These are phyloP conservation scores for Alternaria tenuissima DNA, from an alignment of 2,329 filamentous ascomycete species.

Conservation along the genomic window DNA sequence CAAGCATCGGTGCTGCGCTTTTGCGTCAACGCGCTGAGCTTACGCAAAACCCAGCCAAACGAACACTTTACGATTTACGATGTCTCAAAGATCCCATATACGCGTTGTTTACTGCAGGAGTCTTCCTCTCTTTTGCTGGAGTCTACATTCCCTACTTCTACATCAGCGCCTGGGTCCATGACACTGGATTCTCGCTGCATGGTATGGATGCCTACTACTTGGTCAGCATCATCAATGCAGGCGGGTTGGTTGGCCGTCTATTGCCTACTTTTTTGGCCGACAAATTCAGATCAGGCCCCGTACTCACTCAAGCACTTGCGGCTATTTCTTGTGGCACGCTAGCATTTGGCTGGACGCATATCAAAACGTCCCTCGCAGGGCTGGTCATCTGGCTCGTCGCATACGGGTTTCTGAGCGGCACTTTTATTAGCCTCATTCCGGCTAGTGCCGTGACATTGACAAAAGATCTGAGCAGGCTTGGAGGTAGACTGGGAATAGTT, in stretches of 20 bases:
- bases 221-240: conserved; percentile 24
- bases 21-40: conserved; percentile 18
- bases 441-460: conserved; percentile 28
- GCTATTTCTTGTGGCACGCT: conserved; percentile 58
- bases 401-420: conserved; percentile 27
- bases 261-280: conserved; percentile 62
- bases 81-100: conserved; percentile 18
- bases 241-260: conserved; percentile 52
- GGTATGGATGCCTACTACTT: conserved; percentile 19
- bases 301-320: conserved; percentile 56
- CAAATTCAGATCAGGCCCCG: conserved; percentile 56
- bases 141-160: conserved; percentile 28
- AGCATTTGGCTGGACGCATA: conserved; percentile 45
- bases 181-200: conserved; percentile 15
- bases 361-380: conserved; percentile 20
- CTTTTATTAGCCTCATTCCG: conserved; percentile 28
- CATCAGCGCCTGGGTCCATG: conserved; percentile 19
- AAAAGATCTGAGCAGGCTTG: conserved; percentile 28
- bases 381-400: conserved; percentile 24
- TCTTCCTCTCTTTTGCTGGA: conserved; percentile 27
- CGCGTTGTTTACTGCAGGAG: conserved; percentile 23
- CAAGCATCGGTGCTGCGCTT: conserved; percentile 56
- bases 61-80: conserved; percentile 20
- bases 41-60: conserved; percentile 18
- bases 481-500: conserved; percentile 31